phyloP scores from a whole-genome alignment of 2,329 filamentous ascomycete species.

The Trichoderma harzianum region DNA sequence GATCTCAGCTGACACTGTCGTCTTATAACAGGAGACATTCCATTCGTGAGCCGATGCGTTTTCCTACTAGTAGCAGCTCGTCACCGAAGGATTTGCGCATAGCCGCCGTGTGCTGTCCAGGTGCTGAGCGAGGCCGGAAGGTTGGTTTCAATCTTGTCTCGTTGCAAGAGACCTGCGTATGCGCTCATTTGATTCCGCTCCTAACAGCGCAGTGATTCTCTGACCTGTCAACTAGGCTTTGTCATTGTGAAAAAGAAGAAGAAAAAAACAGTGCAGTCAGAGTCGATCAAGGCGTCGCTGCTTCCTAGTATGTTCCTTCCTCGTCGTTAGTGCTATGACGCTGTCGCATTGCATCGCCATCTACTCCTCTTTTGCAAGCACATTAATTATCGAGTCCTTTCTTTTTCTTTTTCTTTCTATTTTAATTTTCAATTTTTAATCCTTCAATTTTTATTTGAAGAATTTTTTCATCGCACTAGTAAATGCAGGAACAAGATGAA shows the following conservation, averaged over 20 bases:
- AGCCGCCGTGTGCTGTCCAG: neutral
- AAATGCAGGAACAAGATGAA: neutral
- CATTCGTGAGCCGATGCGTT: neutral
- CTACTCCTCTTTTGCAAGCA: neutral
- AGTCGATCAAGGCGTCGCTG: neutral
- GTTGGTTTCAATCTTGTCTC: neutral
- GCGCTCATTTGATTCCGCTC: neutral
- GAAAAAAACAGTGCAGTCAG: neutral
- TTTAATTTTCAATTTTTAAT: neutral
- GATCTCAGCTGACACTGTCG: neutral
- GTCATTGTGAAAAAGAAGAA: neutral
- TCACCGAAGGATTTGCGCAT: neutral
- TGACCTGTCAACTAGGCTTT: neutral
- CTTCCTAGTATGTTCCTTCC: neutral
- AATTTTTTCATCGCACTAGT: neutral
- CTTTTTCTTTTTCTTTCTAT: neutral
- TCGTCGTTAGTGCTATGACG: neutral
- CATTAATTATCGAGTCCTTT: neutral
- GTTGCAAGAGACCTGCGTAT: neutral
- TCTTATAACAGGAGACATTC: neutral
- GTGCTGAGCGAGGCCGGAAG: neutral
- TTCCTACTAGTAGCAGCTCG: neutral
- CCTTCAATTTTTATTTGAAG: neutral
- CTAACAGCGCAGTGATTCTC: neutral
- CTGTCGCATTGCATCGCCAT: neutral